Evolutionary conservation across 345 rosid genomes (phyloP).

Genomic region (Mangifera indica): DNA sequence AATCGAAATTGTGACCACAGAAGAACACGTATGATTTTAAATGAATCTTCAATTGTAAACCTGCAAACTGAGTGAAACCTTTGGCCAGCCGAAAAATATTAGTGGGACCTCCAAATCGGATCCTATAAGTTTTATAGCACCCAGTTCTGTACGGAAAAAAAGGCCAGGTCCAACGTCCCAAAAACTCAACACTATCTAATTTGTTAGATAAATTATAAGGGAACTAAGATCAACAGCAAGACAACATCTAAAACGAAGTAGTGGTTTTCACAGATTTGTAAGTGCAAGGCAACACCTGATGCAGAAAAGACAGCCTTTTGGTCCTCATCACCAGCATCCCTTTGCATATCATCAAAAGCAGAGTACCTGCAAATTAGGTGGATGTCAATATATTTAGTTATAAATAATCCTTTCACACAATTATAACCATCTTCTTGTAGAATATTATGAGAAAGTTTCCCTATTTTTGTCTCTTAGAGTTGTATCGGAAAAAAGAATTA

Average conservation of each 20-base stretch:
- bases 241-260: neutral
- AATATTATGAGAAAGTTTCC: neutral
- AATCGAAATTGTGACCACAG: conserved; percentile 34
- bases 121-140: neutral
- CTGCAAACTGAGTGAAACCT: conserved; percentile 11
- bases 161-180: neutral
- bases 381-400: conserved; percentile 4
- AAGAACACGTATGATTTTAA: conserved; percentile 10
- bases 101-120: conserved; percentile 3
- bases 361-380: conserved; percentile 24
- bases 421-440: neutral
- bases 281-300: conserved; percentile 27
- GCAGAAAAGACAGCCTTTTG: neutral
- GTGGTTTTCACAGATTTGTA: neutral
- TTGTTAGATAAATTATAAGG: neutral
- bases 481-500: too few species aligned
- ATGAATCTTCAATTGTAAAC: too few species aligned
- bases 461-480: too few species aligned
- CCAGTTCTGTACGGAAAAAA: neutral
- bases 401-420: neutral
- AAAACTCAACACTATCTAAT: neutral
- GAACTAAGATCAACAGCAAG: neutral
- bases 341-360: conserved; percentile 5
- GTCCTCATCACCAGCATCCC: conserved; percentile 7
- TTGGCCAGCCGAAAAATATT: conserved; percentile 8